A percentile compares a stretch with the other conserved stretches of the same genome.
Conservation (phyloP, 163 green algal species). For the Volvox carteri region DNA sequence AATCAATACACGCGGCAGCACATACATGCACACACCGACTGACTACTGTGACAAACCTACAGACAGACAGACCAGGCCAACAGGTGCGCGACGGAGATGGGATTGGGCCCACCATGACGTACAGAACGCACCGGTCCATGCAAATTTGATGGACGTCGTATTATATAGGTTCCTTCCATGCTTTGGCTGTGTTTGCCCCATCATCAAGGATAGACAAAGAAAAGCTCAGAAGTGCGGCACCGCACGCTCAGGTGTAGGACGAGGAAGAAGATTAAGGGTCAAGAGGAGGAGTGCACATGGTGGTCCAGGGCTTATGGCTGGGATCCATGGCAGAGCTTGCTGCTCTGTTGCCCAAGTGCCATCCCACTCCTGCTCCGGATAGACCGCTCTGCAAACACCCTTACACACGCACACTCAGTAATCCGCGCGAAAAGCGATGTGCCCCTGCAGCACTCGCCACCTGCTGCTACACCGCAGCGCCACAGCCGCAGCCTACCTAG, state of each 20-base stretch:
- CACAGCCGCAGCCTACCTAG: no score
- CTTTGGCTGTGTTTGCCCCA: background rate
- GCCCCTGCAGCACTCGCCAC: no score
- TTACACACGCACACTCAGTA: background rate
- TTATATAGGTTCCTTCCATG: background rate
- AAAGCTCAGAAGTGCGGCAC: background rate
- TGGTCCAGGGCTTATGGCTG: no score
- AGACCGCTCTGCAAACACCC: background rate
- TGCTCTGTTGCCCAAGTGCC: no score
- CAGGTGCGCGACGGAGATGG: background rate
- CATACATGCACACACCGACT: no score
- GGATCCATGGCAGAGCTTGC: no score
- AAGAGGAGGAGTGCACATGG: background rate
- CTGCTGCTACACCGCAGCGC: no score
- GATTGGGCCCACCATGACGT: background rate
- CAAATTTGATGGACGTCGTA: background rate
- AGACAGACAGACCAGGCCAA: background rate
- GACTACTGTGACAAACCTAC: no score
- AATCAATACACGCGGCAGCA: no score
- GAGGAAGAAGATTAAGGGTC: background rate
- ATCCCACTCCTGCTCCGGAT: background rate
- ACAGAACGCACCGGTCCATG: background rate
- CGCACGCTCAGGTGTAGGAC: background rate
- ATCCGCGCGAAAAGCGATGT: background rate
- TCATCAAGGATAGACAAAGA: background rate